Percentiles rank a stretch among this genome's conserved stretches.
phyloP scores from a whole-genome alignment of 2,329 filamentous ascomycete species.

The Fusarium sp. region DNA sequence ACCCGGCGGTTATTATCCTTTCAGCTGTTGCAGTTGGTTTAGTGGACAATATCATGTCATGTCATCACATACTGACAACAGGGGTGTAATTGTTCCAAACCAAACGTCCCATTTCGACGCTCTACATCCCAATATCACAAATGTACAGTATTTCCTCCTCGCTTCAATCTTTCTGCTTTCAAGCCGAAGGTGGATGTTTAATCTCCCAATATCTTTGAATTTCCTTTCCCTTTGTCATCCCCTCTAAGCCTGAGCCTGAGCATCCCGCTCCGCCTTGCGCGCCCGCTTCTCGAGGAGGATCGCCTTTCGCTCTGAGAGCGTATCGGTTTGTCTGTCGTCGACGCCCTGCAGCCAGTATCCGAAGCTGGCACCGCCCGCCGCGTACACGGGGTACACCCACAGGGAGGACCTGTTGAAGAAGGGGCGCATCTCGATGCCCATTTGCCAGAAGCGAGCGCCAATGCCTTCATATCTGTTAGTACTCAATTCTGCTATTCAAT shows the following conservation, averaged over 20 bases:
- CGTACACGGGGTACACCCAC: slow-evolving; percentile 94
- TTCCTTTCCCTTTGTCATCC: slow-evolving; percentile 3
- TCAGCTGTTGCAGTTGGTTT: not conserved
- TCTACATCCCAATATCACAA: slow-evolving; percentile 45
- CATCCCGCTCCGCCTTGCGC: slow-evolving; percentile 65
- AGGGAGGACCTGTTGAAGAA: slow-evolving; percentile 87
- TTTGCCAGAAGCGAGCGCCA: slow-evolving; percentile 93
- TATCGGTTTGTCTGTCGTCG: slow-evolving; percentile 82
- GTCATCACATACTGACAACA: slow-evolving; percentile 27
- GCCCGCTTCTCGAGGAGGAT: slow-evolving; percentile 89
- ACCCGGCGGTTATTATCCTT: not conserved
- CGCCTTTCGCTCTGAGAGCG: slow-evolving; percentile 83
- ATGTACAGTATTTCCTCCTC: slow-evolving; percentile 43
- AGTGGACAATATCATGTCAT: slow-evolving; percentile 11
- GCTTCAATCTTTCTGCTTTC: slow-evolving; percentile 15
- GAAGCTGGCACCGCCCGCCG: slow-evolving; percentile 86
- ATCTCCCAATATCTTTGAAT: slow-evolving; percentile 30
- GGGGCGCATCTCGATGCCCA: slow-evolving; percentile 98
- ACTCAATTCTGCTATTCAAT: not conserved
- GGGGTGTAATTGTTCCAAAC: slow-evolving; percentile 32
- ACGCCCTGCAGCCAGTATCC: slow-evolving; percentile 97
- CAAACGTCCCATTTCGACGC: slow-evolving; percentile 47
- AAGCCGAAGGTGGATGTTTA: slow-evolving; percentile 13
- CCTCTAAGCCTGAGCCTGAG: slow-evolving; percentile 46
- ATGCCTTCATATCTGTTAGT: slow-evolving; percentile 71